phyloP scores from a whole-genome alignment of 345 rosid species.

The Arabidopsis thaliana region TAIR10.1 NC_003074.8:17666501-17667000 shows the following conservation, averaged over 20 bases:
- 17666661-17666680: accelerated
- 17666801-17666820: neutral
- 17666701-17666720: accelerated
- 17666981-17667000: neutral
- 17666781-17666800: neutral
- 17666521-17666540: neutral
- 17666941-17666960: neutral
- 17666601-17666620: neutral
- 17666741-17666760: neutral
- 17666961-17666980: slow-evolving; percentile 4
- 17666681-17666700: neutral
- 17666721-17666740: neutral
- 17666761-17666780: neutral
- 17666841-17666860: neutral
- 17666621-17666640: neutral
- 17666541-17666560: too few species aligned
- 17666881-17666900: neutral
- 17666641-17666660: neutral
- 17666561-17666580: too few species aligned
- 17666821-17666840: neutral
- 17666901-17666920: too few species aligned
- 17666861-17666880: neutral
- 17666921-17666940: too few species aligned
- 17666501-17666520: neutral
- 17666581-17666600: neutral